phyloP scores from a whole-genome alignment of 2,329 filamentous ascomycete species.

The Gremmenia infestans region DNA sequence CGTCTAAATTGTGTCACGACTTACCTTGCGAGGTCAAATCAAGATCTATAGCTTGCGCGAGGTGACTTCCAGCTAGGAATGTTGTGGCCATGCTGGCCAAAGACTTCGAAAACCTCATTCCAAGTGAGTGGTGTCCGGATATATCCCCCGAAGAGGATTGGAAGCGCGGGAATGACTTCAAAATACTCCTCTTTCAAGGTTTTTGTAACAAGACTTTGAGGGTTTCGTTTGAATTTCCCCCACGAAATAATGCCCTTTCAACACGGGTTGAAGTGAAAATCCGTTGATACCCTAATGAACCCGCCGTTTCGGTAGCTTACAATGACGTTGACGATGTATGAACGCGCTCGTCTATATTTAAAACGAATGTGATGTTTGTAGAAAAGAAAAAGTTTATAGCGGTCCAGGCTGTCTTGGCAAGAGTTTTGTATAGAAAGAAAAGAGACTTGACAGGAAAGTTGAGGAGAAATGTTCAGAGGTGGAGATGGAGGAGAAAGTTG shows the following conservation, averaged over 20 bases:
- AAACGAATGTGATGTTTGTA: neutral
- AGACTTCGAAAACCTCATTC: slow-evolving; percentile 12
- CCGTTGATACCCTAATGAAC: neutral
- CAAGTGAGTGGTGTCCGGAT: neutral
- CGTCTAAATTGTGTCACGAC: neutral
- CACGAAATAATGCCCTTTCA: too few species aligned
- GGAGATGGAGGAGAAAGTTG: neutral
- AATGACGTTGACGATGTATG: neutral
- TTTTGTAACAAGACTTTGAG: too few species aligned
- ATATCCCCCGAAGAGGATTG: neutral
- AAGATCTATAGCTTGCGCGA: slow-evolving; percentile 19
- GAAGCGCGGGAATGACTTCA: neutral
- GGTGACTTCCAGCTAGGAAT: slow-evolving; percentile 8
- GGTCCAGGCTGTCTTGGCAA: neutral
- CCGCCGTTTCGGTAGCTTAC: neutral
- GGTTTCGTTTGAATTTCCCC: too few species aligned
- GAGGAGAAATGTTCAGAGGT: neutral
- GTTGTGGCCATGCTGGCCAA: slow-evolving; percentile 7
- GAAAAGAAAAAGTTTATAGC: neutral
- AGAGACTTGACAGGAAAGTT: neutral
- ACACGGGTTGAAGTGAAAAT: too few species aligned
- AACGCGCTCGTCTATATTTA: neutral
- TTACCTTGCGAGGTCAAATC: slow-evolving; percentile 25
- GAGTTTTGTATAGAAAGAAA: neutral
- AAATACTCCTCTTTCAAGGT: too few species aligned